These are phyloP conservation scores for Phenoliferia sp. DNA, from an alignment of 1,284 basidiomycete species.

Conservation along the genomic window DNA sequence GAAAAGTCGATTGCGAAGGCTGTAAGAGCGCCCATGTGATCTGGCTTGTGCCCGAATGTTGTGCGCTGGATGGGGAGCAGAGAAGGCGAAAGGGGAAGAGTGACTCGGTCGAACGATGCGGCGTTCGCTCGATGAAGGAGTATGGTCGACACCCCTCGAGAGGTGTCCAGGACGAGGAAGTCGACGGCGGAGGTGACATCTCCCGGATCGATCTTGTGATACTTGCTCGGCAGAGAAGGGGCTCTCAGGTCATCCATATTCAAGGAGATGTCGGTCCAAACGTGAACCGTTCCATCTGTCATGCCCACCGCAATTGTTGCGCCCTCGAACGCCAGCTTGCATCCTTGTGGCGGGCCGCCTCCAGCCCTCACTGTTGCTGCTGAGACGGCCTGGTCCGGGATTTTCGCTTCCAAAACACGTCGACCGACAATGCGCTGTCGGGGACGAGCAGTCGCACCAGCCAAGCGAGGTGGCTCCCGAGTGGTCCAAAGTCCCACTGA, in stretches of 20 bases:
- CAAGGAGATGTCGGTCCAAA: conserved; percentile 21
- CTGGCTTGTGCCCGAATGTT: conserved; percentile 12
- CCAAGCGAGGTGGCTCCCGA: neutral
- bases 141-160: neutral
- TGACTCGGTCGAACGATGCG: conserved; percentile 5
- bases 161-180: neutral
- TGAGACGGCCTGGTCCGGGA: conserved; percentile 7
- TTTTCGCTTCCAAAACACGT: conserved; percentile 14
- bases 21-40: conserved; percentile 15
- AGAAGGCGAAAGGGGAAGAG: neutral
- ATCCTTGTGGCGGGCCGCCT: neutral
- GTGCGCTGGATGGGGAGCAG: neutral
- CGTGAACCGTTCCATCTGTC: conserved; percentile 19
- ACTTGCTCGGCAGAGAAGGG: neutral
- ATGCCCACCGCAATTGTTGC: conserved; percentile 26
- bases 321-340: conserved; percentile 17
- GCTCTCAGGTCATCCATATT: neutral
- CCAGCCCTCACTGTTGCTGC: neutral
- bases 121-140: conserved; percentile 10
- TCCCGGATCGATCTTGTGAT: neutral
- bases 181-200: neutral
- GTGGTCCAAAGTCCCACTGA: conserved; percentile 21
- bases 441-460: conserved; percentile 3
- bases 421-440: neutral
- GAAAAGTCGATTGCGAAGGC: conserved; percentile 28